phyloP scores from a whole-genome alignment of 2,329 filamentous ascomycete genomes.

The Epichloe gansuensis region DNA sequence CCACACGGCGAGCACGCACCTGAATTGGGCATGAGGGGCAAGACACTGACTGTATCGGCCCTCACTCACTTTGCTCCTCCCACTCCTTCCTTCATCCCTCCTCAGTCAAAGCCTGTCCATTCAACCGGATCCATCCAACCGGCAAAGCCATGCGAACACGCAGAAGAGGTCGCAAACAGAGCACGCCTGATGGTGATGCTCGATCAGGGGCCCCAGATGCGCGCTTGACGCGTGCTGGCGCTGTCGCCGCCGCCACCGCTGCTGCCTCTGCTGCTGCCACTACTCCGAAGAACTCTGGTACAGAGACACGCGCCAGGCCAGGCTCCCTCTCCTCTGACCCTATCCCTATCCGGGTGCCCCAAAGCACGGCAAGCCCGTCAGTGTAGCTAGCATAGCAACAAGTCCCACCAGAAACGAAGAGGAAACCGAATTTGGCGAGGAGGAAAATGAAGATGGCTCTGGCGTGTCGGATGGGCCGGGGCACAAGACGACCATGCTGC shows the following conservation, averaged over 20 bases:
- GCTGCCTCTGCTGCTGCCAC: neutral
- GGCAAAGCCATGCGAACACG: neutral
- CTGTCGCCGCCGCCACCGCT: no score
- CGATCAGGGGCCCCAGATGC: no score
- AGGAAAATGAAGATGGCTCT: neutral
- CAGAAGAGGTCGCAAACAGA: neutral
- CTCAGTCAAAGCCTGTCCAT: neutral
- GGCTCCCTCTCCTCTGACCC: neutral
- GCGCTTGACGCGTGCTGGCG: neutral
- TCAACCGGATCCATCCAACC: neutral
- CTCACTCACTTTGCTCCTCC: neutral
- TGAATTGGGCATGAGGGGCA: neutral
- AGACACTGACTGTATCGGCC: neutral
- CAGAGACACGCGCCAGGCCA: neutral
- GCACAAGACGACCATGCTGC: neutral
- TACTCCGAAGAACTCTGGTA: neutral
- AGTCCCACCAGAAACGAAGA: neutral
- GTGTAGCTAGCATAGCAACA: conserved; percentile 3
- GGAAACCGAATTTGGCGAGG: neutral
- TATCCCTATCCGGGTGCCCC: conserved; percentile 3
- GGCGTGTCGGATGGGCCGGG: neutral
- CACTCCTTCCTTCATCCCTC: neutral
- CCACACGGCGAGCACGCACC: neutral
- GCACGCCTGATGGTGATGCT: neutral
- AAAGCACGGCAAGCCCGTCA: neutral